These are phyloP conservation scores for Penicillium sp. DNA, from an alignment of 2,329 filamentous ascomycete species.

Conservation along the genomic window DNA sequence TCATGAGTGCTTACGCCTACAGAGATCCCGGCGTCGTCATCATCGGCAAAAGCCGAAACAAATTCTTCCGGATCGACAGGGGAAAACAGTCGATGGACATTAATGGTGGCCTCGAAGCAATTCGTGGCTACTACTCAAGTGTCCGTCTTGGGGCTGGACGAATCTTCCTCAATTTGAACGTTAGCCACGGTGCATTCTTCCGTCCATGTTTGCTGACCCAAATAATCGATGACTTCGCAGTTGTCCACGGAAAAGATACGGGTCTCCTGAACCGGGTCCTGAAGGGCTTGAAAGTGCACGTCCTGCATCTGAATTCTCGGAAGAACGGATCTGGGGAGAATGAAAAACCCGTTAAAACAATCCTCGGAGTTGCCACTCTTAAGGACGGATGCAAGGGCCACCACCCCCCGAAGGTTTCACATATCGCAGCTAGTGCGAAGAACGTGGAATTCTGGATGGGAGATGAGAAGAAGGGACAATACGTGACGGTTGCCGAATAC, in stretches of 20 bases:
- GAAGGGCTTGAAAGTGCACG: conserved; percentile 9
- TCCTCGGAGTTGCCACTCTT: conserved; percentile 11
- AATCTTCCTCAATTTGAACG: conserved; percentile 16
- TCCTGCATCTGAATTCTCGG: conserved; percentile 4
- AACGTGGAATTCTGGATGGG: conserved; percentile 11
- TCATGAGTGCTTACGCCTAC: conserved; percentile 11
- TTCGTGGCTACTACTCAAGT: conserved; percentile 18
- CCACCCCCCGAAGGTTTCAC: conserved; percentile 1
- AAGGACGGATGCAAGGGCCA: conserved; percentile 4
- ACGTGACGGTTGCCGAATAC: conserved; percentile 17
- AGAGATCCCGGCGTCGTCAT: conserved; percentile 3
- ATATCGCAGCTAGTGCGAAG: conserved; percentile 4
- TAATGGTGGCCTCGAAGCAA: conserved; percentile 10
- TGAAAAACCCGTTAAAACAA: conserved; percentile 1
- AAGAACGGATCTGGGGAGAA: neutral
- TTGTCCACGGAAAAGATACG: neutral
- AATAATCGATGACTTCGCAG: neutral
- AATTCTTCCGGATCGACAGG: conserved; percentile 14
- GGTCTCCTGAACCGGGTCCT: conserved; percentile 7
- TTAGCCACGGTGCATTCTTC: conserved; percentile 18
- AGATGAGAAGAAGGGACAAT: conserved; percentile 3
- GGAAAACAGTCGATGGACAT: conserved; percentile 7
- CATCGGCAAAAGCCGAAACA: conserved; percentile 13
- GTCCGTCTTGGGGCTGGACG: conserved; percentile 11
- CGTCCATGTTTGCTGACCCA: neutral